phyloP scores from a whole-genome alignment of 352 stramenopile species.

The Phytophthora podocarpi region DNA sequence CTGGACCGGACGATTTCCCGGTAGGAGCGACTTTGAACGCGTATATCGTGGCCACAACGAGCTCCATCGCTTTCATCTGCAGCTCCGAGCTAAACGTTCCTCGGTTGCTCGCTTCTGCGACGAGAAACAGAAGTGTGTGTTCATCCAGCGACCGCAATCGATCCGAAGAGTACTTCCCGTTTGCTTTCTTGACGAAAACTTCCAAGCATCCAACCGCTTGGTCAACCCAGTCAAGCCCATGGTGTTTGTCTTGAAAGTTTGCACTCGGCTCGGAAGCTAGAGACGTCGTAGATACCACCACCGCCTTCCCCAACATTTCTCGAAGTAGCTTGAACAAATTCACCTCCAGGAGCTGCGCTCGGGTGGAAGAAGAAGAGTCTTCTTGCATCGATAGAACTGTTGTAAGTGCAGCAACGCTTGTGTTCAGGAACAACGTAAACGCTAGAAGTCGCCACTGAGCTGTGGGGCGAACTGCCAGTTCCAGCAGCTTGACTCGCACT shows the following conservation, averaged over 20 bases:
- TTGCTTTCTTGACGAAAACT: conserved; percentile 41
- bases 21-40: conserved; percentile 19
- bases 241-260: neutral
- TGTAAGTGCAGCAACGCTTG: conserved; percentile 24
- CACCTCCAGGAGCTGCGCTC: conserved; percentile 23
- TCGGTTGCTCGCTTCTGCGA: conserved; percentile 30
- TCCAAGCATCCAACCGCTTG: conserved; percentile 37
- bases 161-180: conserved; percentile 33
- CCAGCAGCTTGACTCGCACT: conserved; percentile 47
- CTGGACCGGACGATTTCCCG: conserved; percentile 2
- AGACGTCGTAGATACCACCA: conserved; percentile 39
- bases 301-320: conserved; percentile 56
- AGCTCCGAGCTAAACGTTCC: neutral
- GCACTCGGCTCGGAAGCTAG: neutral
- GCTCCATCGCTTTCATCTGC: conserved; percentile 29
- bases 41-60: conserved; percentile 38
- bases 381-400: conserved; percentile 18
- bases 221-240: conserved; percentile 30
- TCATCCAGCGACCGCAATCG: conserved; percentile 38
- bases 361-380: neutral
- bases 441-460: conserved; percentile 41
- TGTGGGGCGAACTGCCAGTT: conserved; percentile 44
- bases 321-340: conserved; percentile 46
- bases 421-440: conserved; percentile 45
- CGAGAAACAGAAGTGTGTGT: conserved; percentile 37